Conservation (phyloP, 352 stramenopile genomes). For the Globisporangium cystogenes region DNA sequence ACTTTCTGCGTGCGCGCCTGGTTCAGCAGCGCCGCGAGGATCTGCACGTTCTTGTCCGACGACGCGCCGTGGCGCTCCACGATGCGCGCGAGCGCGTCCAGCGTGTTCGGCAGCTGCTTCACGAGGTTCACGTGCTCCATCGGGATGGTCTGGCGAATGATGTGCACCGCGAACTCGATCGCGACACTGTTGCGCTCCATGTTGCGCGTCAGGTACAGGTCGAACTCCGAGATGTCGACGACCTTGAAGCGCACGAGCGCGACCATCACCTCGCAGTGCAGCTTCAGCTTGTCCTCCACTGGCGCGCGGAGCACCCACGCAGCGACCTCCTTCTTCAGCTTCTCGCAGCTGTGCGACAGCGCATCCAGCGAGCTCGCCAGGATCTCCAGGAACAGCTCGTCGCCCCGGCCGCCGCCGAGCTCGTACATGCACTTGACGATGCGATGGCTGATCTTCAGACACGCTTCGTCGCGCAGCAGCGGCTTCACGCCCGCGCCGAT, state of each 20-base stretch:
- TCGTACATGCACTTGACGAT: conserved; percentile 99
- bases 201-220: conserved; percentile 93
- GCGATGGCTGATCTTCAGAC: conserved; percentile 94
- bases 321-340: conserved; percentile 92
- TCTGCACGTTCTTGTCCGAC: conserved; percentile 85
- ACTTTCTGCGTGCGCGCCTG: conserved; percentile 65
- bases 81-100: conserved; percentile 88
- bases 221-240: conserved; percentile 90
- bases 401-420: conserved; percentile 71
- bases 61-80: conserved; percentile 75
- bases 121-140: conserved; percentile 91
- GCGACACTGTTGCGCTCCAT: conserved; percentile 94
- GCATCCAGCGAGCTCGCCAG: conserved; percentile 93
- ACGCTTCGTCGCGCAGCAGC: conserved; percentile 83
- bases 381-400: conserved; percentile 94
- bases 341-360: conserved; percentile 88
- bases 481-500: conserved; percentile 74
- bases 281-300: conserved; percentile 92
- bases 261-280: conserved; percentile 95
- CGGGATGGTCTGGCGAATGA: conserved; percentile 90
- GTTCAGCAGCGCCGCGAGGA: conserved; percentile 70
- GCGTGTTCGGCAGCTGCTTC: conserved; percentile 91
- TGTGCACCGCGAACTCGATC: conserved; percentile 96
- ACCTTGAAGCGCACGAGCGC: conserved; percentile 94
- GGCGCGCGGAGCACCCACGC: conserved; percentile 93